A percentile compares a stretch with the other conserved stretches of the same genome.
phyloP scores from a whole-genome alignment of 176 grass and related monocot genomes.

The Areca catechu region DNA sequence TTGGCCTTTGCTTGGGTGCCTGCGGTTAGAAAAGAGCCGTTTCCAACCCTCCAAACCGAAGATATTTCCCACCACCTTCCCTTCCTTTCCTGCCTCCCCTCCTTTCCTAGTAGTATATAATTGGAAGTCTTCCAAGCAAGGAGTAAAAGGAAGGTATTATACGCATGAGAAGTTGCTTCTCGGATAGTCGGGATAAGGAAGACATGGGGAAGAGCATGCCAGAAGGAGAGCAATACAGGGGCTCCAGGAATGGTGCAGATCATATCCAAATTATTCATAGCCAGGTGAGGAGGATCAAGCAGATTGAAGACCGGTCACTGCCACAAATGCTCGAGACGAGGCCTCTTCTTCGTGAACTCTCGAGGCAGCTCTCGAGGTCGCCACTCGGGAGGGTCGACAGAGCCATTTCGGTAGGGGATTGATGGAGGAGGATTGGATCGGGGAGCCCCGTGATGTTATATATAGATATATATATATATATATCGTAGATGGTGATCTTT shows the following conservation, averaged over 20 bases:
- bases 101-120: too few species aligned
- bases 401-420: conserved; percentile 30
- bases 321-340: conserved; percentile 22
- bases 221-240: neutral
- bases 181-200: conserved; percentile 19
- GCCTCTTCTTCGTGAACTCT: conserved; percentile 17
- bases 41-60: too few species aligned
- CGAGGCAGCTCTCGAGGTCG: conserved; percentile 34
- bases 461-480: too few species aligned
- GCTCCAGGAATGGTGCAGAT: neutral
- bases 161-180: too few species aligned
- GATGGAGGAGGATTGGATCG: neutral
- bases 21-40: too few species aligned
- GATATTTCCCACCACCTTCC: too few species aligned
- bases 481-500: too few species aligned
- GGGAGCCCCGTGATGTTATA: too few species aligned
- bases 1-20: too few species aligned
- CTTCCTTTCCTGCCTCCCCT: too few species aligned
- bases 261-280: conserved; percentile 36
- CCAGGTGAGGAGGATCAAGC: conserved; percentile 58
- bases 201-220: neutral
- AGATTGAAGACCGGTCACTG: conserved; percentile 35
- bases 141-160: too few species aligned
- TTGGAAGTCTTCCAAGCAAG: too few species aligned
- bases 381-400: conserved; percentile 35